Evolutionary conservation across 768 basidiomycete genomes (phyloP), one percentile per base, ranked within the genome.

Genomic region (Symmetrospora coprosmae): DNA sequence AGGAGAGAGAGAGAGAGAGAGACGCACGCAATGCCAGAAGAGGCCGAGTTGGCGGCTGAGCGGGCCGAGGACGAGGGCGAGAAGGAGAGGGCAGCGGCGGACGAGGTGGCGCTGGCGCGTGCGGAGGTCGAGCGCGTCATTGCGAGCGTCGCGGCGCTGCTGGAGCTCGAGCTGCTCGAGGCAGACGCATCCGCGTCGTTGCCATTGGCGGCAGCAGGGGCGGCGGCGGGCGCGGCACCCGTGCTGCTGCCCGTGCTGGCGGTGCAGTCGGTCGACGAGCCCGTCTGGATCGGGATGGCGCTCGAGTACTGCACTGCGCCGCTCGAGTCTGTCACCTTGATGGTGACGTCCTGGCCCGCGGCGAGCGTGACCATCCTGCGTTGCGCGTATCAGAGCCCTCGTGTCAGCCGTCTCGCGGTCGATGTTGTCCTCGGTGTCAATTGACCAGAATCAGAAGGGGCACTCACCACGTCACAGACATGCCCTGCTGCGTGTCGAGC

Each of bases 281-380:
- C 71, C 19, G 60, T 47, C 58, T 68, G 66, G 64, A 73, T 47
- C n/a, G 62, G 63, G 37, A 63, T 55, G 8, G 41, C 39, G 11
- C 56, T 62, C 1, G 70, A 67, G 63, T 69, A 69, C 35, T 65
- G 65, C 49, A 64, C 69, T 9, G 59, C 48, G 23, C 72, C 73
- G 23, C 60, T 55, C 4, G 67, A 60, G 64, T 72, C 73, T 49
- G 69, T 66, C 17, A 68, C 30, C 41, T 50, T 53, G 35, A 67
- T 49, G 38, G 65, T 66, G 21, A 58, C 40, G n/a, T 40, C 38
- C 13, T 39, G 43, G 19, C 55, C 55, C 11, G 55, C 39, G 33
- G 38, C 23, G 23, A 58, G 28, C 25, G 43, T 43, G 55, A 58
- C 55, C 25, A 58, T 47, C 55, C 55, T 58, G 37, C 11, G 31